Percentiles rank a stretch among this genome's conserved stretches.
phyloP scores from a whole-genome alignment of 2,329 filamentous ascomycete species.

The Coniochaeta pulveracea region DNA sequence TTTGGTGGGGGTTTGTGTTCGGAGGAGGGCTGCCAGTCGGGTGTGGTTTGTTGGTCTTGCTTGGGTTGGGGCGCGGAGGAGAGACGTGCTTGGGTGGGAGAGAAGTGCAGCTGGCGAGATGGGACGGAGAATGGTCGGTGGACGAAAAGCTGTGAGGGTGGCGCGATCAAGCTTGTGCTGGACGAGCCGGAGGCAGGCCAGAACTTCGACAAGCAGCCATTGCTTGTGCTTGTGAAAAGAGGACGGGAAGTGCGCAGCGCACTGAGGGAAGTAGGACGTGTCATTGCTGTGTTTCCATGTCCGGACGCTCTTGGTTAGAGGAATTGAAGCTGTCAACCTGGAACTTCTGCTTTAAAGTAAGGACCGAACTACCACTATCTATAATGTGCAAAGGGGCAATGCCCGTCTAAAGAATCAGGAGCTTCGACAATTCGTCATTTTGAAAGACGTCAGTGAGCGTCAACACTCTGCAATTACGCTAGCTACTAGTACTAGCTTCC shows the following conservation, averaged over 20 bases:
- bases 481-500: too few relatives aligned
- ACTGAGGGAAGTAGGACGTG: constrained; percentile 5
- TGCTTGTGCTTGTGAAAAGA: not conserved
- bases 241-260: constrained; percentile 4
- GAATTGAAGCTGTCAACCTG: not conserved
- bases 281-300: constrained; percentile 7
- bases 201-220: constrained; percentile 1
- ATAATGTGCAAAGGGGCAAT: too few relatives aligned
- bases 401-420: too few relatives aligned
- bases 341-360: too few relatives aligned
- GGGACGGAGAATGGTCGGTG: constrained; percentile 1
- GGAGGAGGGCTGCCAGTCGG: not conserved
- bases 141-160: not conserved
- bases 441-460: too few relatives aligned
- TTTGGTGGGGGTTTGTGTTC: not conserved
- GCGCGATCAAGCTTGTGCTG: not conserved
- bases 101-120: constrained; percentile 1
- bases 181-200: not conserved
- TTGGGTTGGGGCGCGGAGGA: constrained; percentile 1
- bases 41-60: not conserved
- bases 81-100: not conserved
- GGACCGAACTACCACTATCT: too few relatives aligned
- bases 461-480: too few relatives aligned
- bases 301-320: not conserved
- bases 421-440: too few relatives aligned